Evolutionary conservation across 495 filamentous ascomycete genomes (phyloP), one percentile per base, ranked within the genome.

Genomic region (Delitschia confertaspora): DNA sequence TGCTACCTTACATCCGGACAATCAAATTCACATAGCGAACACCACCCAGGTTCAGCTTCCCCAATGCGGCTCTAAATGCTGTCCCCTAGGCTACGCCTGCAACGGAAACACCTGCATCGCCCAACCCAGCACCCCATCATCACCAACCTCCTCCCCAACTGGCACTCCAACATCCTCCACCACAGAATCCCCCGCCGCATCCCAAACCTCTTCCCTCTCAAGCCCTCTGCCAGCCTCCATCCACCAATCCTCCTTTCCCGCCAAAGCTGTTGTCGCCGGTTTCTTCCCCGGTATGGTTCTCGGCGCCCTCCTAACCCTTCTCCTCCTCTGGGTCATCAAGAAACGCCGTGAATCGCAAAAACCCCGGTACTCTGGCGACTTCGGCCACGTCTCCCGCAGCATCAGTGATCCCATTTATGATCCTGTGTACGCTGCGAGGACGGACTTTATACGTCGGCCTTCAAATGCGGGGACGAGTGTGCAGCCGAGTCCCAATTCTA

Each of bases 21-120:
- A 73, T 19, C 60, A 70, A 6, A 62, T 91, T 41, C 84, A 85
- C 53, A 84, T 82, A n/a, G 85, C 77, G 11, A 69, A 72, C 35
- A 65, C 86, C 10, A 65, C 85, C 8, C 56, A 67, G 11, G 69
- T 68, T 2, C 49, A 65, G 10, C 65, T 88, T 9, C 61, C 65
- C 10, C 47, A 30, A 18, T 64, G 61, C 31, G 61, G 57, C 2
- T 27, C 60, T 7, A 64, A 59, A 6, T 93, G 85, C 63, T 85
- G 80, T 61, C 88, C 88, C 0, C 78, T 82, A 53, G 88, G 87
- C 14, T 93, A 83, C 57, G 70, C 62, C 11, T 95, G 88, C 65
- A 58, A 65, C 18, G 62, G 64, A 18, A 57, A 65, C 37, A 62
- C 47, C 20, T 64, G 71, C 23, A 17, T 42, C 21, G 20, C 36